Evolutionary conservation across 495 filamentous ascomycete genomes (phyloP).

Genomic region (Hyaloscypha bicolor): DNA sequence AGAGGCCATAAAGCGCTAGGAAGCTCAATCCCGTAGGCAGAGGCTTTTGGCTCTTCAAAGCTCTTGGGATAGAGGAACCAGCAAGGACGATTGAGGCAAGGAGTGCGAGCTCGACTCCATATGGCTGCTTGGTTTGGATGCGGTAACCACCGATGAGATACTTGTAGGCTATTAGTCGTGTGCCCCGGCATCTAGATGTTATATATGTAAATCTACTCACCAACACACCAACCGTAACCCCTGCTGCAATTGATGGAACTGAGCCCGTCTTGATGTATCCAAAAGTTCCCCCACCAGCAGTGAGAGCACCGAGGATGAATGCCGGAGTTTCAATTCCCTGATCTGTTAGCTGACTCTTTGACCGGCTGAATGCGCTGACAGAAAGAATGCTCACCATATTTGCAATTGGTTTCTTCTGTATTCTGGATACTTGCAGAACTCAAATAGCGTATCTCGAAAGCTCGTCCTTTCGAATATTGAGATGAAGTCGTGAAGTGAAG

Average conservation of each 20-base stretch:
- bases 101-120: slow-evolving; percentile 74
- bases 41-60: slow-evolving; percentile 75
- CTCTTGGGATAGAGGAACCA: slow-evolving; percentile 80
- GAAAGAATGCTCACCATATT: slow-evolving; percentile 21
- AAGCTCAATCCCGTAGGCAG: slow-evolving; percentile 74
- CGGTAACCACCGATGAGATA: slow-evolving; percentile 74
- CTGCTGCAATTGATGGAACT: slow-evolving; percentile 81
- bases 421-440: not conserved
- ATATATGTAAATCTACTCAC: slow-evolving; percentile 33
- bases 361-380: not conserved
- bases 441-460: not conserved
- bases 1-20: slow-evolving; percentile 60
- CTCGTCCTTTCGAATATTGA: not conserved
- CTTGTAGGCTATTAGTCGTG: slow-evolving; percentile 33
- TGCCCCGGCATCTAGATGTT: not conserved
- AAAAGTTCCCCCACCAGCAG: slow-evolving; percentile 81
- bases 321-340: slow-evolving; percentile 56
- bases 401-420: slow-evolving; percentile 10
- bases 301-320: slow-evolving; percentile 77
- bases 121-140: slow-evolving; percentile 63
- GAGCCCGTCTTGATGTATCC: slow-evolving; percentile 83
- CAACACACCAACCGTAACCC: slow-evolving; percentile 71
- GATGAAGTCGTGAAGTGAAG: not conserved
- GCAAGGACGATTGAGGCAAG: slow-evolving; percentile 82
- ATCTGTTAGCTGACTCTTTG: slow-evolving; percentile 18